A percentile compares a stretch with the other conserved stretches of the same genome.
phyloP scores from a whole-genome alignment of 2,329 filamentous ascomycete genomes.

The Grosmannia clavigera region DNA sequence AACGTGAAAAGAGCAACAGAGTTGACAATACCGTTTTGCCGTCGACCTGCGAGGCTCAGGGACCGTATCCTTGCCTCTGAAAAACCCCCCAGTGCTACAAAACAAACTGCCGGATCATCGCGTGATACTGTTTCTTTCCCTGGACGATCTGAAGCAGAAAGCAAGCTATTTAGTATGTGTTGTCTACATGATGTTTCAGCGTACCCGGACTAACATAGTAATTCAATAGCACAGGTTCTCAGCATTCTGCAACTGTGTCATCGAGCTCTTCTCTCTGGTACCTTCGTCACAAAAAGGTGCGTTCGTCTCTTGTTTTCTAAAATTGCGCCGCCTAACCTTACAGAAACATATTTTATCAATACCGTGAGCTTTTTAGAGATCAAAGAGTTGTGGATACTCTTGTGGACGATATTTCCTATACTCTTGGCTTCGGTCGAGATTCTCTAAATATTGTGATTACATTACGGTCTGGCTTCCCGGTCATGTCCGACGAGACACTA shows the following conservation, averaged over 20 bases:
- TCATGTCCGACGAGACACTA: no score
- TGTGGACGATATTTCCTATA: conserved; percentile 62
- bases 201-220: background rate
- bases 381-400: conserved; percentile 59
- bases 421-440: conserved; percentile 50
- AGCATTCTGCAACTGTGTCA: conserved; percentile 48
- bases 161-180: conserved; percentile 37
- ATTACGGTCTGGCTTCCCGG: background rate
- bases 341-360: conserved; percentile 74
- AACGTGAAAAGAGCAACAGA: conserved; percentile 26
- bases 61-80: background rate
- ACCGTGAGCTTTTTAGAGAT: conserved; percentile 57
- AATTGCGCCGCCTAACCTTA: background rate
- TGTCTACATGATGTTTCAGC: background rate
- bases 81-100: background rate
- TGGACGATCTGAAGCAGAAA: conserved; percentile 32
- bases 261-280: conserved; percentile 42
- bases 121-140: conserved; percentile 26
- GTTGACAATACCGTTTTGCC: conserved; percentile 35
- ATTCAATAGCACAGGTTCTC: conserved; percentile 37
- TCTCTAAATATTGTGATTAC: conserved; percentile 53
- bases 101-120: background rate
- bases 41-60: conserved; percentile 9
- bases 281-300: conserved; percentile 50
- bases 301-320: no score